A percentile compares a stretch with the other conserved stretches of the same genome.
phyloP scores from a whole-genome alignment of 73 alveolate species.

The Durusdinium trenchii region DNA sequence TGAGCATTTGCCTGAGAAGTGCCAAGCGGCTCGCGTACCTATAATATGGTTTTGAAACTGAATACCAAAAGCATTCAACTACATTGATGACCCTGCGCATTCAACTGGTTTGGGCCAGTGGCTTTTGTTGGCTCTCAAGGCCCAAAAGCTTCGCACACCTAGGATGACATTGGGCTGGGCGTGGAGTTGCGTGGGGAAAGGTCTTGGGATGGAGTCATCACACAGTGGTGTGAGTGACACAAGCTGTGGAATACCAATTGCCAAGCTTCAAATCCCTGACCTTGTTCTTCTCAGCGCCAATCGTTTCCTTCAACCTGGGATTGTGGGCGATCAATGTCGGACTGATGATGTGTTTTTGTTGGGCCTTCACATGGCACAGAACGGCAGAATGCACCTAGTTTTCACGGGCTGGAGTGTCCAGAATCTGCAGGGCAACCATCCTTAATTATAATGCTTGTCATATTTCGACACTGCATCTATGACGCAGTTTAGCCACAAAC shows the following conservation, averaged over 20 bases:
- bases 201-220: too few relatives aligned
- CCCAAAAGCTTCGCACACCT: not conserved
- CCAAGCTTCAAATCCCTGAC: conserved; percentile 33
- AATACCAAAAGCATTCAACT: not conserved
- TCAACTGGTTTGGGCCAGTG: not conserved
- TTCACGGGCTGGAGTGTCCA: not conserved
- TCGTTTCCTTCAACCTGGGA: not conserved
- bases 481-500: not conserved
- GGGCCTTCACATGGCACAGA: not conserved
- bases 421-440: not conserved
- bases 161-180: not conserved
- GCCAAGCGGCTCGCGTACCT: not conserved
- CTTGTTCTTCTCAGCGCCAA: not conserved
- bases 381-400: not conserved
- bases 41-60: not conserved
- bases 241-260: too few relatives aligned
- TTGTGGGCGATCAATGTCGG: not conserved
- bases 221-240: not conserved
- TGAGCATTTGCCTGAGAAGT: not conserved
- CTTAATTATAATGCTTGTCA: not conserved
- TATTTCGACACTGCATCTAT: too few relatives aligned
- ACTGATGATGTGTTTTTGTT: not conserved
- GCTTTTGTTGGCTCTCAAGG: not conserved
- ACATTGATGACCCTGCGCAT: too few relatives aligned
- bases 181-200: not conserved